These are phyloP conservation scores for Chlamydomonas incerta DNA, from an alignment of 139 green algal species.

Conservation along the genomic window DNA sequence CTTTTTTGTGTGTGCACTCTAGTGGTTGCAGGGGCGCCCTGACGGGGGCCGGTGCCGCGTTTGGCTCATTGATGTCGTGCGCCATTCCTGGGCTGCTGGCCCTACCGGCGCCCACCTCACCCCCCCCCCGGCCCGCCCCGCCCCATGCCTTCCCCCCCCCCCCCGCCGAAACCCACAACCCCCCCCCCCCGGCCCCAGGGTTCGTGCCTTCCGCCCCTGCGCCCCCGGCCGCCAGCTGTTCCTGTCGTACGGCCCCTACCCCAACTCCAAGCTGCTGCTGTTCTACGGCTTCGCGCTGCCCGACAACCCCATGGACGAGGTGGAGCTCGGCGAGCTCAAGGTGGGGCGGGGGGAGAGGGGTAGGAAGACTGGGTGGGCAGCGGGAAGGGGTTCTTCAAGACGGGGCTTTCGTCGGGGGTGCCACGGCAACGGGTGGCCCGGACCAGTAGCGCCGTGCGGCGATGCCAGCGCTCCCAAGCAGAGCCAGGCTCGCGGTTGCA, in stretches of 20 bases:
- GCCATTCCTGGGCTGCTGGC: too few relatives aligned
- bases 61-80: too few relatives aligned
- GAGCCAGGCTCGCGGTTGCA: not conserved
- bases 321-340: constrained; percentile 13
- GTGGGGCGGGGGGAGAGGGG: not conserved
- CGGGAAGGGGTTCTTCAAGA: not conserved
- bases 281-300: constrained; percentile 81
- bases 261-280: constrained; percentile 81
- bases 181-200: constrained; percentile 10
- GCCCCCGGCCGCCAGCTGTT: constrained; percentile 61
- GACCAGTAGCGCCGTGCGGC: not conserved
- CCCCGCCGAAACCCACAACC: too few relatives aligned
- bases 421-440: not conserved
- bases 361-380: not conserved
- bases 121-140: not conserved
- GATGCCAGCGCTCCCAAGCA: not conserved
- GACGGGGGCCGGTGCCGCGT: too few relatives aligned
- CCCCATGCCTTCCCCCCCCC: too few relatives aligned
- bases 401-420: not conserved
- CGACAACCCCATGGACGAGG: constrained; percentile 71
- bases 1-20: too few relatives aligned
- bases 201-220: constrained; percentile 67
- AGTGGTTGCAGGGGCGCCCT: too few relatives aligned
- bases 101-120: too few relatives aligned
- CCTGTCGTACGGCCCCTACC: constrained; percentile 80